phyloP scores from a whole-genome alignment of 23 red algal genomes.

The Agarophyton chilense region DNA sequence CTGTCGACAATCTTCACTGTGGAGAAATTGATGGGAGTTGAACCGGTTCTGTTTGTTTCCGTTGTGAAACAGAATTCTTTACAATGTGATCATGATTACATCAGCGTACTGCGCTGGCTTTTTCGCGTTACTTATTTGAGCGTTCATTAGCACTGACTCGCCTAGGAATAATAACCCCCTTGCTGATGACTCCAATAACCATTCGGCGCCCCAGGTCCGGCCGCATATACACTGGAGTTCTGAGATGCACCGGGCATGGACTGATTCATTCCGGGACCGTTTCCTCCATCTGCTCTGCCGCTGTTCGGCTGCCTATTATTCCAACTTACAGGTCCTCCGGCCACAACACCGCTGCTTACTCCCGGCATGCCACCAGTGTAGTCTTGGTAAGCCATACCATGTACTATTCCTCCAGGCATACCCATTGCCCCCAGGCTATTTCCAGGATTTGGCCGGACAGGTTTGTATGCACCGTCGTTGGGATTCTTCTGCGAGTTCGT shows the following conservation, averaged over 20 bases:
- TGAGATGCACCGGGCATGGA: slow-evolving; percentile 28
- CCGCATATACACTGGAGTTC: slow-evolving; percentile 37
- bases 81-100: slow-evolving; percentile 24
- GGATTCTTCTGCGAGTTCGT: slow-evolving; percentile 47
- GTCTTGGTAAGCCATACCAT: slow-evolving; percentile 56
- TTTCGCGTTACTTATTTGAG: background rate
- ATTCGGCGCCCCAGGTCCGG: slow-evolving; percentile 42
- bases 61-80: slow-evolving; percentile 1
- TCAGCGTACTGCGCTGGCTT: slow-evolving; percentile 12
- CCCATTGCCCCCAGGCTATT: slow-evolving; percentile 44
- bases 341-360: slow-evolving; percentile 30
- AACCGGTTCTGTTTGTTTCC: background rate
- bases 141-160: background rate
- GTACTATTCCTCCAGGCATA: slow-evolving; percentile 53
- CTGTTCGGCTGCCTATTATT: slow-evolving; percentile 41
- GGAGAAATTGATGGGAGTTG: background rate
- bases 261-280: slow-evolving; percentile 22
- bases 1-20: too few species aligned
- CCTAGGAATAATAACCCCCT: slow-evolving; percentile 42
- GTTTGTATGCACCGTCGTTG: slow-evolving; percentile 38
- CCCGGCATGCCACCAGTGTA: slow-evolving; percentile 48
- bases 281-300: slow-evolving; percentile 30
- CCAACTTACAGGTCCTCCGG: slow-evolving; percentile 24
- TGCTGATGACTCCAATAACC: slow-evolving; percentile 59
- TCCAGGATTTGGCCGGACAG: slow-evolving; percentile 38